These are phyloP conservation scores for Holtermanniella nyarrowii DNA, from an alignment of 768 basidiomycete species.

Conservation along the genomic window DNA sequence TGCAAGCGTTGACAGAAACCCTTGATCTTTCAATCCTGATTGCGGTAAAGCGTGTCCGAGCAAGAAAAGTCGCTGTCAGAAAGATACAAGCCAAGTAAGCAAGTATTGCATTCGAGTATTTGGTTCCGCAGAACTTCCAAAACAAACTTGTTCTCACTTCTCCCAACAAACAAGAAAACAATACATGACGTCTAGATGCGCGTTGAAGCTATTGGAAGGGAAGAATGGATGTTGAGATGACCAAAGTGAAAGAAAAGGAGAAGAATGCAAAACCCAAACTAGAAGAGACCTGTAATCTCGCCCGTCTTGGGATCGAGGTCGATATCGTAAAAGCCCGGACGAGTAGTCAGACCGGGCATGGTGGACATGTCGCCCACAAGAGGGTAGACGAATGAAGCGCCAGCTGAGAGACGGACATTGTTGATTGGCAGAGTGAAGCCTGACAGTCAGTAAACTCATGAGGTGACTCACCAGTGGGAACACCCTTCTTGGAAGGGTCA, in stretches of 20 bases:
- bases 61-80: no score
- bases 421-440: conserved; percentile 91
- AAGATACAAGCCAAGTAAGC: no score
- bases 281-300: conserved; percentile 78
- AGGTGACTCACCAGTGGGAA: conserved; percentile 48
- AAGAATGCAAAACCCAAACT: no score
- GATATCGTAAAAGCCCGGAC: conserved; percentile 54
- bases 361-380: conserved; percentile 82
- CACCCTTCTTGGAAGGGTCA: conserved; percentile 80
- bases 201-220: background rate
- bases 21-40: no score
- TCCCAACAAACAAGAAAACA: no score
- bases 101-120: no score
- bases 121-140: no score
- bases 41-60: no score
- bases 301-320: conserved; percentile 52
- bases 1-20: no score
- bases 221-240: background rate
- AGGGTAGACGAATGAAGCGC: conserved; percentile 92
- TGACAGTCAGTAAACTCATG: conserved; percentile 18
- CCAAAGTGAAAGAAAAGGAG: background rate
- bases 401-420: conserved; percentile 75
- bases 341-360: conserved; percentile 90
- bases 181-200: no score
- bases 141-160: no score